These are phyloP conservation scores for Pugionium dolabratum DNA, from an alignment of 345 rosid species.

Conservation along the genomic window DNA sequence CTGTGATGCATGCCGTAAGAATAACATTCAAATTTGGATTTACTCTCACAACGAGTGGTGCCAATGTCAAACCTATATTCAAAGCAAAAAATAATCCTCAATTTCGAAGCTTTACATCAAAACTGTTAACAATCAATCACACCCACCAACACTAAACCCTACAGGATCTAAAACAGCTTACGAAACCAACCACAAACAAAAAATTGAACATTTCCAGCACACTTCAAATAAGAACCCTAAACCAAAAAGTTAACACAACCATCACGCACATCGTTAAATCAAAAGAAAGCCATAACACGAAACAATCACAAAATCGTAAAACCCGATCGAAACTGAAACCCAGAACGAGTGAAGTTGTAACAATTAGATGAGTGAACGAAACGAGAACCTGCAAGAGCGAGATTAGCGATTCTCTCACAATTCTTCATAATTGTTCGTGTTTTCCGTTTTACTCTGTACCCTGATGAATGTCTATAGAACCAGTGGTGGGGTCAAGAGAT, in stretches of 20 bases:
- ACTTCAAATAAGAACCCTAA: background rate
- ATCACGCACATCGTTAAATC: slow-evolving; percentile 6
- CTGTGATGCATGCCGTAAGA: slow-evolving; percentile 87
- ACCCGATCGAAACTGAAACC: slow-evolving; percentile 7
- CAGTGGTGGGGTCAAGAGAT: slow-evolving; percentile 37
- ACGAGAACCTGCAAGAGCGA: slow-evolving; percentile 75
- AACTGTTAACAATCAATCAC: background rate
- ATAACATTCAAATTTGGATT: slow-evolving; percentile 89
- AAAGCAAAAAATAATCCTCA: slow-evolving; percentile 23
- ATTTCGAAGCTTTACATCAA: slow-evolving; percentile 4
- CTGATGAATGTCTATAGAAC: slow-evolving; percentile 30
- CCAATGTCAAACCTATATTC: slow-evolving; percentile 77
- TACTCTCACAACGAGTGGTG: slow-evolving; percentile 87
- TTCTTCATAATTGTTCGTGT: slow-evolving; percentile 59
- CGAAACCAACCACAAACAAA: background rate
- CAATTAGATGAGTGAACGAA: background rate
- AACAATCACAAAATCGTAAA: slow-evolving; percentile 10
- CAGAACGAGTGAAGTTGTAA: background rate
- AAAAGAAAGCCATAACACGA: slow-evolving; percentile 11
- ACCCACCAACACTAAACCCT: slow-evolving; percentile 33
- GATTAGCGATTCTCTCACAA: slow-evolving; percentile 70
- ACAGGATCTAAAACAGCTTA: slow-evolving; percentile 13
- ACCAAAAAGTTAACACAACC: background rate
- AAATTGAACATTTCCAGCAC: background rate
- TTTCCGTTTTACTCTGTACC: slow-evolving; percentile 25